phyloP scores from a whole-genome alignment of 2,329 filamentous ascomycete genomes.

The Trichoderma cornu-damae region DNA sequence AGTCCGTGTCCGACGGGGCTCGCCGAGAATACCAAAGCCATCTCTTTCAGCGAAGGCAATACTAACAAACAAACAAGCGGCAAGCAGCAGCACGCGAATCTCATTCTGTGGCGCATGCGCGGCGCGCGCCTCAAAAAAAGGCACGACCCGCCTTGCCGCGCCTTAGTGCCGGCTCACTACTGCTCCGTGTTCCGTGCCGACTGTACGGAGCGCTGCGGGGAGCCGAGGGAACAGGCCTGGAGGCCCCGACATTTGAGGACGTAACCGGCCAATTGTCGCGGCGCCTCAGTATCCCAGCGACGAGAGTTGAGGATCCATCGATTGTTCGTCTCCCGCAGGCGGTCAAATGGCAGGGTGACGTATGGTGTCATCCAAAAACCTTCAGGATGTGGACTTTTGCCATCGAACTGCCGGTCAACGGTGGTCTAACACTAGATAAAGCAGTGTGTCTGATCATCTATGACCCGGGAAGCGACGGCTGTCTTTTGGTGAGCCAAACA shows the following conservation, averaged over 20 bases:
- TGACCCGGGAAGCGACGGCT: background rate
- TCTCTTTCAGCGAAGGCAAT: too few species aligned
- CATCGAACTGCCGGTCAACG: background rate
- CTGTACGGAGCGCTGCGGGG: background rate
- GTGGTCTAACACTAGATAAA: background rate
- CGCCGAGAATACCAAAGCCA: too few species aligned
- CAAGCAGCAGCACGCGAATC: too few species aligned
- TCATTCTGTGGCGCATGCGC: too few species aligned
- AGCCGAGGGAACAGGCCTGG: background rate
- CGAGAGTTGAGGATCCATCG: background rate
- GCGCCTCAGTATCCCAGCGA: background rate
- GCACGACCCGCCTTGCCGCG: background rate
- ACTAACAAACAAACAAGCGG: too few species aligned
- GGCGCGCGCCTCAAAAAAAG: background rate
- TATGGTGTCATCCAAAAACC: background rate
- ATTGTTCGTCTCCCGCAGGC: background rate
- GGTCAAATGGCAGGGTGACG: background rate
- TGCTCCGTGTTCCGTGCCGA: too few species aligned
- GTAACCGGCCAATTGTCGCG: background rate
- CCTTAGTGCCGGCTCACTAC: too few species aligned
- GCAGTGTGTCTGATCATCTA: background rate
- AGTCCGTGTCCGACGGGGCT: too few species aligned
- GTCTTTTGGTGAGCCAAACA: background rate
- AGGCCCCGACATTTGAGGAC: background rate
- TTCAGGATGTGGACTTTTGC: slow-evolving; percentile 6